Percentiles rank a stretch among this genome's conserved stretches.
phyloP scores from a whole-genome alignment of 345 rosid species.

The Clausena lansium region DNA sequence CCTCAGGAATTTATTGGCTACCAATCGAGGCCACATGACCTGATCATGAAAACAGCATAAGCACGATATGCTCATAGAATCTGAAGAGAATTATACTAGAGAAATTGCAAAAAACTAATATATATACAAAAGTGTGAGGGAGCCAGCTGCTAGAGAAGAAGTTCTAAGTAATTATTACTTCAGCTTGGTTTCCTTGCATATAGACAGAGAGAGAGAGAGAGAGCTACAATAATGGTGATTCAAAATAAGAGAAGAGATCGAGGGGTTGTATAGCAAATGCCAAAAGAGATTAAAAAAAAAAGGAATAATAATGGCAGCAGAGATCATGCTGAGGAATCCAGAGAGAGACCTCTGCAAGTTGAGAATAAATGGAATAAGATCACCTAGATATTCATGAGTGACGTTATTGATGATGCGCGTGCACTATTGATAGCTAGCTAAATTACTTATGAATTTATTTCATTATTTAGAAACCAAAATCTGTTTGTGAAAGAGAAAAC shows the following conservation, averaged over 20 bases:
- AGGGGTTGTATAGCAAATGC: conserved; percentile 19
- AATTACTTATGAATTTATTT: background rate
- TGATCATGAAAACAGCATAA: conserved; percentile 1
- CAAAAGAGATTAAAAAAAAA: conserved; percentile 24
- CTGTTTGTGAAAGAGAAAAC: background rate
- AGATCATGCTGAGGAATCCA: conserved; percentile 30
- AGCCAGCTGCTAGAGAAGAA: background rate
- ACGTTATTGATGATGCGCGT: conserved; percentile 38
- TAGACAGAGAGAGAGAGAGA: conserved; percentile 11
- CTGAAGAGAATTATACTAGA: background rate
- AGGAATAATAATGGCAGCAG: conserved; percentile 16
- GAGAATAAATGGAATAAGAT: conserved; percentile 24
- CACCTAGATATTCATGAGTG: conserved; percentile 20
- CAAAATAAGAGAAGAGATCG: background rate
- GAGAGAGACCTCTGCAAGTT: conserved; percentile 56
- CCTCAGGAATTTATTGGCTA: conserved; percentile 64
- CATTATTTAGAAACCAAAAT: background rate
- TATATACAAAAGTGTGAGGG: background rate
- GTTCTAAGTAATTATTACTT: conserved; percentile 29
- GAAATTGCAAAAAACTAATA: too few species aligned
- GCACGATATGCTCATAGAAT: background rate
- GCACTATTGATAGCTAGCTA: background rate
- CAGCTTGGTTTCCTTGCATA: conserved; percentile 44
- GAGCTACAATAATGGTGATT: background rate
- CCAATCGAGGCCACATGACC: conserved; percentile 83